phyloP scores from a whole-genome alignment of 2,329 filamentous ascomycete genomes.

The Cercospora citrullina region DNA sequence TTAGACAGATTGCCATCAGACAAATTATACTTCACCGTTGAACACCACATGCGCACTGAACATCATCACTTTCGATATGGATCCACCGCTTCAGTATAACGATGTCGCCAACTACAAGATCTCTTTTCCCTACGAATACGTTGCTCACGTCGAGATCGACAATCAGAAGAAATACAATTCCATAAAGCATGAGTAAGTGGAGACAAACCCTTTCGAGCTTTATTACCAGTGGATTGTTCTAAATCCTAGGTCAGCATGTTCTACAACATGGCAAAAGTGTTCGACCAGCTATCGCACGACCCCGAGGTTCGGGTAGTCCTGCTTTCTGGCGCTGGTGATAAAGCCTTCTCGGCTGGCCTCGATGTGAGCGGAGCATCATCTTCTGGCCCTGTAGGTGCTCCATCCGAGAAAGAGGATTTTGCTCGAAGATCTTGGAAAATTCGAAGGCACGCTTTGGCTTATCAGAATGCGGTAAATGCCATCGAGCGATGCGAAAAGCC shows the following conservation, averaged over 20 bases:
- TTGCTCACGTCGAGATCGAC: background rate
- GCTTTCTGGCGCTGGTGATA: constrained; percentile 76
- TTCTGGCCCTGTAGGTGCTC: constrained; percentile 15
- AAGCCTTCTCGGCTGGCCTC: constrained; percentile 75
- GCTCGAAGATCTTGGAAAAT: constrained; percentile 41
- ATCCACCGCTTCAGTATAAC: background rate
- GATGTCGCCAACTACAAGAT: constrained; percentile 28
- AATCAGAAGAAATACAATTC: background rate
- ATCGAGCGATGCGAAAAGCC: constrained; percentile 87
- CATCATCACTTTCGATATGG: background rate
- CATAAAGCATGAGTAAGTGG: background rate
- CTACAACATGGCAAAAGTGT: constrained; percentile 72
- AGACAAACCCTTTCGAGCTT: too few relatives aligned
- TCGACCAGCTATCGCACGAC: constrained; percentile 70
- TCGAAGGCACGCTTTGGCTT: constrained; percentile 68
- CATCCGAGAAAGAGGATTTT: constrained; percentile 21
- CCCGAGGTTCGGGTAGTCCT: constrained; percentile 72
- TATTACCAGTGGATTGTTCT: background rate
- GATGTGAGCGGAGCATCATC: constrained; percentile 51
- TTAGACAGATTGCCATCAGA: background rate
- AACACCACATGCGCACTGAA: background rate
- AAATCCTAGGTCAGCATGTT: constrained; percentile 62
- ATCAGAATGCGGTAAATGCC: constrained; percentile 73
- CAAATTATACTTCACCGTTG: background rate
- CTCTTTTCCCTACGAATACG: background rate